These are phyloP conservation scores for Colletotrichum chlorophyti DNA, from an alignment of 2,329 filamentous ascomycete species.

Conservation along the genomic window DNA sequence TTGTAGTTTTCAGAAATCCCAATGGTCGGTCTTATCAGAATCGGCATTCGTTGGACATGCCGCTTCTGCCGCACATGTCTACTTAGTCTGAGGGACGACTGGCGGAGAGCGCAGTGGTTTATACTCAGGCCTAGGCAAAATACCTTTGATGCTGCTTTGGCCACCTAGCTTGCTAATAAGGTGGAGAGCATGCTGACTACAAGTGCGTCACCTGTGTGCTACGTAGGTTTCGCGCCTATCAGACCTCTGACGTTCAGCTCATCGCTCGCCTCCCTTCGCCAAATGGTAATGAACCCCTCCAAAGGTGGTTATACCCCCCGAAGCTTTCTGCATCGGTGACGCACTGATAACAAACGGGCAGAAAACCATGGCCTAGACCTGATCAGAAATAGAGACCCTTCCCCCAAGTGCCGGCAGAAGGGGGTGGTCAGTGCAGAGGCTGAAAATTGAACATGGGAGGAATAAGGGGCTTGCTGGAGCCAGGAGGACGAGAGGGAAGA, in stretches of 20 bases:
- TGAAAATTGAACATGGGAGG: background rate
- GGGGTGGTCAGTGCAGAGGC: conserved; percentile 17
- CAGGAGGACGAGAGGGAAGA: background rate
- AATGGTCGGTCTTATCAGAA: too few relatives aligned
- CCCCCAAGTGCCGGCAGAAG: background rate
- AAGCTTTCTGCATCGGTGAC: background rate
- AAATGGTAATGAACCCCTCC: background rate
- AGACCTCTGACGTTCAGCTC: too few relatives aligned
- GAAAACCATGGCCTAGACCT: background rate
- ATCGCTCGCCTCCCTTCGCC: background rate
- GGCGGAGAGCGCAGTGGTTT: background rate
- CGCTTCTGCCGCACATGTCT: too few relatives aligned
- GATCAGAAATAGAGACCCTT: background rate
- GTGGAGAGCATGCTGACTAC: background rate
- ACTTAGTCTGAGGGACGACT: too few relatives aligned
- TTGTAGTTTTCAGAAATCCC: background rate
- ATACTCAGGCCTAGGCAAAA: conserved; percentile 1
- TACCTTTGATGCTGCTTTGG: conserved; percentile 1
- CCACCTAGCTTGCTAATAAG: background rate
- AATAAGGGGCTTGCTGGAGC: background rate
- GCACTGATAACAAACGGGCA: background rate
- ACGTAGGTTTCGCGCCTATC: too few relatives aligned
- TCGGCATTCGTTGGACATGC: too few relatives aligned
- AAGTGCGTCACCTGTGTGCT: too few relatives aligned
- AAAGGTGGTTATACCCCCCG: background rate